Conservation (phyloP, 192 early-diverging fungal species). For the Coemansia guatemalensis region DNA sequence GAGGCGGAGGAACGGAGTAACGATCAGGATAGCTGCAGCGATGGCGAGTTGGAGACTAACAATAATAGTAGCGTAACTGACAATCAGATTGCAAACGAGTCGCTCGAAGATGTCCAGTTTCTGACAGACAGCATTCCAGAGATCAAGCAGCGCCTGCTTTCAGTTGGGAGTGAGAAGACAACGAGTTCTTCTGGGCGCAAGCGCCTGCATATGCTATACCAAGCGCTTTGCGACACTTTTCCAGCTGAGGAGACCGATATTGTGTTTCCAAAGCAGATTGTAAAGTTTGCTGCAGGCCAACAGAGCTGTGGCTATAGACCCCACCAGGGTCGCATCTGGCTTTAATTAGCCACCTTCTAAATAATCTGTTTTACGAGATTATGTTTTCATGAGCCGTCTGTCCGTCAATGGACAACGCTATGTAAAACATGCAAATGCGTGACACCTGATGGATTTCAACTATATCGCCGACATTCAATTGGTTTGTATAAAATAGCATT, state of each 20-base stretch:
- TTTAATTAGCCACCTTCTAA: too few species aligned
- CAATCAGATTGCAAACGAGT: constrained; percentile 39
- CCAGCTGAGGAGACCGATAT: constrained; percentile 44
- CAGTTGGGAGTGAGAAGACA: constrained; percentile 33
- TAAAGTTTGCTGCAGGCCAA: too few species aligned
- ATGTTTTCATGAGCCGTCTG: too few species aligned
- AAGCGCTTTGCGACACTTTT: constrained; percentile 48
- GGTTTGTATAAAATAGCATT: too few species aligned
- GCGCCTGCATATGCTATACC: constrained; percentile 43
- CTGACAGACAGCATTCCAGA: constrained; percentile 37
- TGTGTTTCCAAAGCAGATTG: constrained; percentile 21
- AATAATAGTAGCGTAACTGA: constrained; percentile 14
- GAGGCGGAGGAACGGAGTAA: constrained; percentile 40
- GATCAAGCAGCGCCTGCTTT: constrained; percentile 40
- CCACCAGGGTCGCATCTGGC: too few species aligned
- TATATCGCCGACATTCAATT: too few species aligned
- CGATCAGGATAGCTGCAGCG: constrained; percentile 6
- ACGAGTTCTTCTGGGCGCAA: constrained; percentile 31
- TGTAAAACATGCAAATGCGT: too few species aligned
- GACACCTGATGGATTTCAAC: too few species aligned
- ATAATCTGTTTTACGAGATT: too few species aligned
- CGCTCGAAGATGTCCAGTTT: constrained; percentile 37
- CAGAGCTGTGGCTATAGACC: too few species aligned
- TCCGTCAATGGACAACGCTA: too few species aligned
- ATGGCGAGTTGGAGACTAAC: neutral